Evolutionary conservation across 352 stramenopile genomes (phyloP).

Genomic region (Globisporangium nunn): DNA sequence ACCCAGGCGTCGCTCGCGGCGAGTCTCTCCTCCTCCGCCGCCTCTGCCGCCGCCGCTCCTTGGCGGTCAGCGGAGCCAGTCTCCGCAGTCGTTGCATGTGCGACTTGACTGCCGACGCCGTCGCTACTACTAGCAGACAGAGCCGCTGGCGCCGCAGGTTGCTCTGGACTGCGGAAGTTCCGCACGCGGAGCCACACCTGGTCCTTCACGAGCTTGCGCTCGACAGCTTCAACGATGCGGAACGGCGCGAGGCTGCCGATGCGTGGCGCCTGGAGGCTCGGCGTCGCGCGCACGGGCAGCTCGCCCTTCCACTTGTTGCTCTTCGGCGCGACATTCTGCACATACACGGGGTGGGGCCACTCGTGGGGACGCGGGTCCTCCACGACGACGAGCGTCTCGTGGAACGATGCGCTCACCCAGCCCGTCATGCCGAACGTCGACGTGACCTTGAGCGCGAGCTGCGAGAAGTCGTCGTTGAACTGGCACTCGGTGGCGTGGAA

Average conservation of each 20-base stretch:
- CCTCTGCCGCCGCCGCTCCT: no score
- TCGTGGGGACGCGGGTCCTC: conserved; percentile 34
- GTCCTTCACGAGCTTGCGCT: conserved; percentile 71
- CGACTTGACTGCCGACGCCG: conserved; percentile 9
- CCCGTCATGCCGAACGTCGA: conserved; percentile 52
- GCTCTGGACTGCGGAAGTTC: conserved; percentile 11
- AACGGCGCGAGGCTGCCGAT: conserved; percentile 47
- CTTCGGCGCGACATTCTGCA: conserved; percentile 62
- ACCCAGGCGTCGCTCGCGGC: conserved; percentile 42
- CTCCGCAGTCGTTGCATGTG: conserved; percentile 8
- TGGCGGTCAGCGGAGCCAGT: not conserved
- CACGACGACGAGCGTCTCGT: conserved; percentile 39
- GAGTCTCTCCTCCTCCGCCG: not conserved
- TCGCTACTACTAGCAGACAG: not conserved
- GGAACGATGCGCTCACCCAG: conserved; percentile 62
- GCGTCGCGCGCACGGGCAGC: conserved; percentile 51
- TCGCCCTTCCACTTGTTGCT: conserved; percentile 53
- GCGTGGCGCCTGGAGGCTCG: conserved; percentile 50
- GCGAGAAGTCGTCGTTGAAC: conserved; percentile 68
- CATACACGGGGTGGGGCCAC: conserved; percentile 31
- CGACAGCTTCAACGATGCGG: conserved; percentile 43
- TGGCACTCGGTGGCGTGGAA: conserved; percentile 61
- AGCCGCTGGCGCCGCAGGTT: conserved; percentile 1
- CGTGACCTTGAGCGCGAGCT: conserved; percentile 59
- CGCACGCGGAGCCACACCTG: conserved; percentile 60